Base-by-base conservation (phyloP, 768 basidiomycete species). In the Boletus rubroflammeus region DNA sequence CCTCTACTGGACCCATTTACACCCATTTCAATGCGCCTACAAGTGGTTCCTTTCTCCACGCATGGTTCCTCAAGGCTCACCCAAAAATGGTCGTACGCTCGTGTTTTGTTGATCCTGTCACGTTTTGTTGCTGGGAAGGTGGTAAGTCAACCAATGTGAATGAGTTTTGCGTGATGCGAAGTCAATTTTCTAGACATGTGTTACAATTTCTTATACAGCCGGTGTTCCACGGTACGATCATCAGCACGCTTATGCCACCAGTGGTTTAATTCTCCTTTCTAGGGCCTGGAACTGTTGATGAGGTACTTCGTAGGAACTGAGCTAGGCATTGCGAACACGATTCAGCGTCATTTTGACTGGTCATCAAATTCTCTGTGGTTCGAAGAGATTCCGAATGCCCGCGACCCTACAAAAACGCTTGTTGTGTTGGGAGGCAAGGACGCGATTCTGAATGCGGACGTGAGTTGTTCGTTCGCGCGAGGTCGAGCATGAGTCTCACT, bases 101-200 rank as follows among this genome's bases (percentile, higher is more conserved):
- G 9, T 93, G 90, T 66, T 93, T 97, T 64, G 86, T 94, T 31
- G 95, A 98, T 65, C 93, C 95, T 9, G 87, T 90, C 28, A 82
- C 87, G 0, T 92, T 94, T 70, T 94, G 92, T 69, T 83, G 88
- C 6, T 98, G 93, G 93, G 94, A 97, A 80, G 93, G 93, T 55
- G 88, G 89, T 88, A 62, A 55, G 81, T 76, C 9, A 32, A 40
- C 42, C 53, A 14, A 25, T 34, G 19, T 13, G 5, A 5, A n/a
- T 11, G 35, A 31, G 25, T 29, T 21, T 51, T 25, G 36, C 5
- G 29, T 49, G 50, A 45, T 56, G 40, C 4, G 17, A 39, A 38
- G 21, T 14, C 25, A 15, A 36, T 6, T 51, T 54, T 50, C 42
- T 26, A 88, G 92, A 93, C 70, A 83, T 95, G 26, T 95, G 93